Conservation (phyloP, 768 basidiomycete genomes). For the Asterophora parasitica region DNA sequence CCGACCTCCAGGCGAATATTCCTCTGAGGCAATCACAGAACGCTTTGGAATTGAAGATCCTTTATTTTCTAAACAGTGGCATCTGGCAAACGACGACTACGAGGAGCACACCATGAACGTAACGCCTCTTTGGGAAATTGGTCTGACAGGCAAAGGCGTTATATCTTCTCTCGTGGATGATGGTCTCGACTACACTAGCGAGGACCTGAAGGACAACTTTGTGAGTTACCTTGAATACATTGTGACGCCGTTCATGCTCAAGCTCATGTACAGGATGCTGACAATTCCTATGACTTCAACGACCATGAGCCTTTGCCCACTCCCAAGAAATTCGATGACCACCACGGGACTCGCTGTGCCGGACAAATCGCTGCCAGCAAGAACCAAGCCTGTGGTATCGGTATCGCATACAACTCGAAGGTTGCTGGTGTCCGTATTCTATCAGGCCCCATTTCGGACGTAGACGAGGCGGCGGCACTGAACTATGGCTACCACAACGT, state of each 20-base stretch:
- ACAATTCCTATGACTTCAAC: slow-evolving; percentile 94
- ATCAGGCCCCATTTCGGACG: slow-evolving; percentile 90
- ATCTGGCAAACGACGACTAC: slow-evolving; percentile 82
- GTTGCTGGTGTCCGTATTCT: slow-evolving; percentile 94
- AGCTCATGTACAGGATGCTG: slow-evolving; percentile 57
- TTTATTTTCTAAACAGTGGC: slow-evolving; percentile 75
- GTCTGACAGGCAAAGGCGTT: slow-evolving; percentile 82
- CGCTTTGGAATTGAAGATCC: slow-evolving; percentile 63
- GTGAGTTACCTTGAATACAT: slow-evolving; percentile 43
- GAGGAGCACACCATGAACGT: slow-evolving; percentile 89
- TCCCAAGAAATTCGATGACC: slow-evolving; percentile 85
- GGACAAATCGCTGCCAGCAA: slow-evolving; percentile 93
- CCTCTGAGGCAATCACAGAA: slow-evolving; percentile 13
- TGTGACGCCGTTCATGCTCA: neutral
- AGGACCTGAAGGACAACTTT: slow-evolving; percentile 88
- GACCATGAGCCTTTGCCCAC: slow-evolving; percentile 85
- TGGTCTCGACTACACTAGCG: slow-evolving; percentile 85
- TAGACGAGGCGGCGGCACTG: slow-evolving; percentile 91
- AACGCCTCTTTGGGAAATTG: slow-evolving; percentile 88
- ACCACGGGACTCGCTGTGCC: slow-evolving; percentile 96
- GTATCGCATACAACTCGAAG: slow-evolving; percentile 87
- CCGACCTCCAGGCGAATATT: slow-evolving; percentile 19
- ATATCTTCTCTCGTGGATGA: slow-evolving; percentile 92
- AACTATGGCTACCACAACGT: slow-evolving; percentile 93
- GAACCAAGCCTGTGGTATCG: slow-evolving; percentile 92